Base-by-base conservation (phyloP, 2,329 filamentous ascomycete genomes). In the Aspergillus floridensis region DNA sequence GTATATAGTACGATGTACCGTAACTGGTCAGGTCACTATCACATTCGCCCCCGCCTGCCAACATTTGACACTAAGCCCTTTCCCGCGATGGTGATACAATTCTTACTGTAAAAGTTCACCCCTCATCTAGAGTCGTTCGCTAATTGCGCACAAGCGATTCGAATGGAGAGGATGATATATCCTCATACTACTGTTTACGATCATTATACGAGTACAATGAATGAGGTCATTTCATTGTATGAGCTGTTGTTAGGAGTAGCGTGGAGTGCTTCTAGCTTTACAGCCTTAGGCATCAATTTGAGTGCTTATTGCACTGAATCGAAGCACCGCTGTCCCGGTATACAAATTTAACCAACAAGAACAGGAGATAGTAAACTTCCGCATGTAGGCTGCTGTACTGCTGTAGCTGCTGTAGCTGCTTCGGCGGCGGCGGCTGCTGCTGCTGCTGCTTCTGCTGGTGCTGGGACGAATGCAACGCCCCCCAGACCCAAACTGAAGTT, bases 11-110 rank as follows among this genome's bases (percentile, higher is more conserved):
- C 51, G 41, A 35, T 47, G 32, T 57, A 31, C 22, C 53, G 38
- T 54, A 53, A 26, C 53, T 56, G 49, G 41, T 59, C 26, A 41
- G 41, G 38, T 44, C 38, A 44, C 38, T 44, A 58, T 52, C 53
- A 55, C 53, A 59, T 51, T 49, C 24, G 58, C 32, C 60, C 58
- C 62, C 62, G 57, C 62, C 59, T 63, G 62, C 62, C 60, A 64
- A 55, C 62, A 59, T 49, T 44, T 48, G 58, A 54, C 56, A 53
- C 59, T 60, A 61, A 63, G 50, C 57, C 50, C 59, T 47, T 56
- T 50, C 46, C 29, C 31, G 12, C 38, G 14, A 7, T 19, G 38
- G 16, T 19, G 38, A 44, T 44, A 44, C 38, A 44, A 44, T n/a
- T 44, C 38, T 44, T 19, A 44, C 14, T 44, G 16, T 44, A 44